Conservation (phyloP, 768 basidiomycete genomes). For the Pleurotus pulmonarius region DNA sequence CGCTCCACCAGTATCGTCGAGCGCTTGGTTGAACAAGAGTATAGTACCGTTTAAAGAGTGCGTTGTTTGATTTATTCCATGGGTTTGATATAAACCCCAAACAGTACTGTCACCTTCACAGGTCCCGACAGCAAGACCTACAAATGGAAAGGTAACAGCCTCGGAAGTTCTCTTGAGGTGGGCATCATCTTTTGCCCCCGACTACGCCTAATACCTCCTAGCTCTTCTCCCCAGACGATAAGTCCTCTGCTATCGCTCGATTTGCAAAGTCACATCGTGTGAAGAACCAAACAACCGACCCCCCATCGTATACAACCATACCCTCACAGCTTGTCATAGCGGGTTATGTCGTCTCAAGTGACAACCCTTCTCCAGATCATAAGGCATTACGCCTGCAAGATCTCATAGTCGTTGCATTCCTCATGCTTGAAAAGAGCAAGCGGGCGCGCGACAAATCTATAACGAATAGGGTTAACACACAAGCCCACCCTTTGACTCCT, state of each 20-base stretch:
- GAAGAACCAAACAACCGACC: slow-evolving; percentile 15
- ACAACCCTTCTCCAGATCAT: slow-evolving; percentile 6
- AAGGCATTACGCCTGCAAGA: slow-evolving; percentile 32
- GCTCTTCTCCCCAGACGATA: slow-evolving; percentile 32
- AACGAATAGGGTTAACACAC: slow-evolving; percentile 12
- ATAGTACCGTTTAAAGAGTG: slow-evolving; percentile 37
- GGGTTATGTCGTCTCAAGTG: background rate
- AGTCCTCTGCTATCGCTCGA: slow-evolving; percentile 28
- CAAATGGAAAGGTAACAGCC: slow-evolving; percentile 38
- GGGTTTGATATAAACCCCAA: background rate
- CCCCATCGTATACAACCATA: slow-evolving; percentile 12
- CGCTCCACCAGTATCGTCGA: slow-evolving; percentile 22
- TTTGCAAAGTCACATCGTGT: slow-evolving; percentile 26
- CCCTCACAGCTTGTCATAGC: slow-evolving; percentile 29
- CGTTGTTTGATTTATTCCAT: slow-evolving; percentile 8
- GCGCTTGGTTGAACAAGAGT: slow-evolving; percentile 37
- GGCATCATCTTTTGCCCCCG: background rate
- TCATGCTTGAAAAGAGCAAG: slow-evolving; percentile 37
- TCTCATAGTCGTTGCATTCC: slow-evolving; percentile 34
- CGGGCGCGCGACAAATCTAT: slow-evolving; percentile 25
- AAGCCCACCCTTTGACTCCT: no score
- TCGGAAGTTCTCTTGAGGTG: slow-evolving; percentile 32
- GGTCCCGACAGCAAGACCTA: slow-evolving; percentile 29
- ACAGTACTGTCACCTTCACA: slow-evolving; percentile 33
- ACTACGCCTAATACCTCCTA: slow-evolving; percentile 11